Evolutionary conservation across 306 rosid genomes (phyloP).

Genomic region (Malus orientalis): DNA sequence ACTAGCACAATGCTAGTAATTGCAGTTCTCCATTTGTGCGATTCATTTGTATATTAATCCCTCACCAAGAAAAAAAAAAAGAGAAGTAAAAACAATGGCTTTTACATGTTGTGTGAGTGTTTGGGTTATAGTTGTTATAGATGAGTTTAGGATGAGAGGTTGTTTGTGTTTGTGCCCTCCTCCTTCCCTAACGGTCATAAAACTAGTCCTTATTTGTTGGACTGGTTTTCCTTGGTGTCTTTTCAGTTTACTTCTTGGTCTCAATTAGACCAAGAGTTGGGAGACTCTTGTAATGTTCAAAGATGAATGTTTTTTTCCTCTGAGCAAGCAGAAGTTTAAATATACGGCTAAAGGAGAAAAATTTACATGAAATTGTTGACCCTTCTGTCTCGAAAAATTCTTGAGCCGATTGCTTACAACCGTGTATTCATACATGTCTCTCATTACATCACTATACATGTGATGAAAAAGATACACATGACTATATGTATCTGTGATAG

Average conservation of each 20-base stretch:
- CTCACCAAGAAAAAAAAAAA: not conserved
- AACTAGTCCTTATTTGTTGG: slow-evolving; percentile 19
- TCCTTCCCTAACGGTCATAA: slow-evolving; percentile 48
- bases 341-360: too few relatives aligned
- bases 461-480: too few relatives aligned
- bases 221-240: slow-evolving; percentile 10
- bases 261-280: slow-evolving; percentile 19
- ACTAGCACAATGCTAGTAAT: slow-evolving; percentile 14
- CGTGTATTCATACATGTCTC: too few relatives aligned
- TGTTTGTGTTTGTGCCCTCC: slow-evolving; percentile 66
- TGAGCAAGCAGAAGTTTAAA: not conserved
- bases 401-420: too few relatives aligned
- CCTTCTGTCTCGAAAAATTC: too few relatives aligned
- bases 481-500: too few relatives aligned
- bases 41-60: slow-evolving; percentile 37
- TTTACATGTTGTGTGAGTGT: not conserved
- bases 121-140: slow-evolving; percentile 1
- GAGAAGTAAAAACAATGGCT: not conserved
- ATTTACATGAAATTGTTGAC: too few relatives aligned
- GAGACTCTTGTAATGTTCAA: slow-evolving; percentile 13
- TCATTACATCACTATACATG: too few relatives aligned
- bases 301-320: slow-evolving; percentile 15
- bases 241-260: slow-evolving; percentile 20
- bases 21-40: slow-evolving; percentile 12
- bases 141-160: slow-evolving; percentile 91